Evolutionary conservation across 106 monocot species (phyloP), one percentile per base, ranked within the genome.

Genomic region (Hemerocallis citrina): DNA sequence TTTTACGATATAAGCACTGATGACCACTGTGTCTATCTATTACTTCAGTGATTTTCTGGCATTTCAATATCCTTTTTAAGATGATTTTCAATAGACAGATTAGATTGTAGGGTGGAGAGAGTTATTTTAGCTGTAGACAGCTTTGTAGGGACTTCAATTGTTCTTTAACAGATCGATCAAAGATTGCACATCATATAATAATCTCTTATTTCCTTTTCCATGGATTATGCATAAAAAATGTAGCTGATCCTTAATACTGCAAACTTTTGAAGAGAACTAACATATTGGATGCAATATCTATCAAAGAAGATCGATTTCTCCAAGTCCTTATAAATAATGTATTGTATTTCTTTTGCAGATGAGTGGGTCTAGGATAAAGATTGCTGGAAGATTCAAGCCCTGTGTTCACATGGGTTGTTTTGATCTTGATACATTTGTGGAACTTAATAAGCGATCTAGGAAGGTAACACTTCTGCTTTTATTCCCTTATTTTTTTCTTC

Each of bases 321-420:
- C 15, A 57, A 15, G 41, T 6, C 4, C 59, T 38, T 35, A 37
- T 6, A 21, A 13, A 63, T 45, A 29, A 63, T 45, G 17, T 63
- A 31, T 52, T 12, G 39, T 58, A 34, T 57, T 57, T 47, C 27
- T 1, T 70, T 47, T 79, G 65, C 74, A 93, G 93, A 93, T 74
- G 71, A 93, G 93, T 58, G 89, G 88, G 14, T 89, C 93, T 52
- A 70, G 93, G 72, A 93, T 93, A 13, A 88, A 52, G 67, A 74
- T 72, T 35, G 84, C 93, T 27, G 89, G 88, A 12, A 79, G 93
- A 61, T 93, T 93, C 73, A 93, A 77, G 69, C 79, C 82, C 28
- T 93, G 93, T 68, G 61, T 73, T 56, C 93, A 89, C 44, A 85
- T 88, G 85, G 85, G 81, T 50, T 93, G 93, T 78, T 93, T 93